Evolutionary conservation across 2,329 filamentous ascomycete genomes (phyloP).

Genomic region (Epichloe scottii): DNA sequence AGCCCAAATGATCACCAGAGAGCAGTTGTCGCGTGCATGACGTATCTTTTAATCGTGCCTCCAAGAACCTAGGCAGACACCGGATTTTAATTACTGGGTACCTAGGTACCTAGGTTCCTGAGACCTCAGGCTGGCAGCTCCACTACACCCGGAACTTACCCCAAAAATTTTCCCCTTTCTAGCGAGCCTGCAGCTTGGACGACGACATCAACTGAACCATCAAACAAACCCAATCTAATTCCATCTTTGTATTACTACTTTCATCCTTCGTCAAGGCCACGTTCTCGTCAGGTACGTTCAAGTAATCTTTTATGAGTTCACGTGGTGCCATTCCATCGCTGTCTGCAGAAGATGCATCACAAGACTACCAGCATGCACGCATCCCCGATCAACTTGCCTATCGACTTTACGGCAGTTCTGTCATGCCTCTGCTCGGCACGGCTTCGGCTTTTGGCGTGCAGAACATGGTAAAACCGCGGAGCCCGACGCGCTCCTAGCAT

Average conservation of each 20-base stretch:
- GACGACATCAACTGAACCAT: neutral
- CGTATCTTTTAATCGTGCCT: no score
- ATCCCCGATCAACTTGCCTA: neutral
- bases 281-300: conserved; percentile 2
- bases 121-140: conserved; percentile 21
- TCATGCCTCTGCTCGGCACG: no score
- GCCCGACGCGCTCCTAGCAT: neutral
- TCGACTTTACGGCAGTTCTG: neutral
- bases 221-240: neutral
- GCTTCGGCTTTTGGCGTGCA: neutral
- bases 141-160: conserved; percentile 8
- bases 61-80: no score
- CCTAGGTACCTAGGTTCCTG: conserved; percentile 13
- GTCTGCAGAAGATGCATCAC: neutral
- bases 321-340: neutral
- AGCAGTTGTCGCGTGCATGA: no score
- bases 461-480: neutral
- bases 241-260: conserved; percentile 5
- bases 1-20: no score
- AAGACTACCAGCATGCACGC: neutral
- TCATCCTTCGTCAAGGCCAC: neutral
- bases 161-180: conserved; percentile 20
- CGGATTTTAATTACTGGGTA: no score
- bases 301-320: neutral
- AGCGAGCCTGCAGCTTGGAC: neutral